Base-by-base conservation (phyloP, 768 basidiomycete genomes). In the Naganishia onofrii region DNA sequence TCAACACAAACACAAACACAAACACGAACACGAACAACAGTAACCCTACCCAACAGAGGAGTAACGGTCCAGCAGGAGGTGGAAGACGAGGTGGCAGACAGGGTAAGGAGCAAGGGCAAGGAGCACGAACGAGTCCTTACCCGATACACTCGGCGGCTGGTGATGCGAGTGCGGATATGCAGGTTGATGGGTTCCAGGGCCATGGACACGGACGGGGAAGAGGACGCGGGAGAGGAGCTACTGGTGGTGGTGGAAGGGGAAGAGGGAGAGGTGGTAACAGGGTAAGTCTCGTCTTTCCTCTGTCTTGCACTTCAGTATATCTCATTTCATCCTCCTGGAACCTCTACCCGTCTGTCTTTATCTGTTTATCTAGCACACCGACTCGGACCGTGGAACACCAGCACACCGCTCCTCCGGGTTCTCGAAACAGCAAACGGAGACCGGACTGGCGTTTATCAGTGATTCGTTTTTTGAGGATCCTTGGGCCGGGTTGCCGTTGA, bases 391-490 rank as follows among this genome's bases (percentile, higher is more conserved):
- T 26, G 42, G 42, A 44, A 23, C 60, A 1, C 60, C 60, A n/a
- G 60, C 23, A 3, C 42, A 63, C 10, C 36, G 60, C 15, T 28
- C 60, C 15, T 28, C 60, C 3, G 60, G 60, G 19, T 63, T 63
- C 42, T 63, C 60, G 13, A 63, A 63, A n/a, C 34, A 63, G 42
- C 60, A 63, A 17, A 63, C 60, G 13, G 38, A 63, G 23, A 42
- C 38, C 10, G 60, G 60, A 46, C 46, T 34, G 23, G 60, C 60
- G n/a, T 63, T 63, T 29, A 42, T 42, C 60, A 63, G 60, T 34
- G 60, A 63, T 42, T 63, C 60, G 15, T 63, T 63, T 26, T 63
- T 63, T 34, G 60, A 63, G 23, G 38, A 63, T 42, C 60, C 60
- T 10, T 63, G 60, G 60, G 60, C 60, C 10, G 57, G 15, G 10